These are phyloP conservation scores for Fusarium sp. DNA, from an alignment of 2,329 filamentous ascomycete genomes.

Conservation along the genomic window DNA sequence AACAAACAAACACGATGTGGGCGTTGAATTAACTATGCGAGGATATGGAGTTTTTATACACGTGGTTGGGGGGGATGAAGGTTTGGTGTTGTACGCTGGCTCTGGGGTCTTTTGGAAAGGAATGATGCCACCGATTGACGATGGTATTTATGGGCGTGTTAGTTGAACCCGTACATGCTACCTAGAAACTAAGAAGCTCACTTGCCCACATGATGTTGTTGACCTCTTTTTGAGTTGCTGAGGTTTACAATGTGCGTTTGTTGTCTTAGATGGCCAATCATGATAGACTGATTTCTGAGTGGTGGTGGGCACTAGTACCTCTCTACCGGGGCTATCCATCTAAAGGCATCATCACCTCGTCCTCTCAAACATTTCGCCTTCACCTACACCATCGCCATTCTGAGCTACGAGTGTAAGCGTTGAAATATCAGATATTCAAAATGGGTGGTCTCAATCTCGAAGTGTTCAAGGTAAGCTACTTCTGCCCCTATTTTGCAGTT, in stretches of 20 bases:
- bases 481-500: neutral
- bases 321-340: slow-evolving; percentile 39
- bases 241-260: slow-evolving; percentile 6
- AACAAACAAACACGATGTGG: slow-evolving; percentile 38
- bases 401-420: slow-evolving; percentile 3
- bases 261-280: slow-evolving; percentile 29
- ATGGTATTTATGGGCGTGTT: slow-evolving; percentile 7
- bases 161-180: neutral
- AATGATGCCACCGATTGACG: slow-evolving; percentile 14
- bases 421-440: slow-evolving; percentile 24
- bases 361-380: slow-evolving; percentile 31
- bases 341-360: slow-evolving; percentile 36
- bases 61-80: slow-evolving; percentile 10
- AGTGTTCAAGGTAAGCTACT: slow-evolving; percentile 82
- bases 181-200: neutral
- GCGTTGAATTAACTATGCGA: slow-evolving; percentile 43
- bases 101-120: slow-evolving; percentile 13
- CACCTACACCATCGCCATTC: slow-evolving; percentile 22
- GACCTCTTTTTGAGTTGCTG: neutral
- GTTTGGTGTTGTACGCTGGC: slow-evolving; percentile 13
- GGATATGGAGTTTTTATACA: slow-evolving; percentile 40
- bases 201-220: neutral
- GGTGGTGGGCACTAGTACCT: slow-evolving; percentile 29
- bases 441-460: slow-evolving; percentile 91
- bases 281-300: slow-evolving; percentile 8